These are phyloP conservation scores for Fusarium tupiense DNA, from an alignment of 2,329 filamentous ascomycete species.

Conservation along the genomic window DNA sequence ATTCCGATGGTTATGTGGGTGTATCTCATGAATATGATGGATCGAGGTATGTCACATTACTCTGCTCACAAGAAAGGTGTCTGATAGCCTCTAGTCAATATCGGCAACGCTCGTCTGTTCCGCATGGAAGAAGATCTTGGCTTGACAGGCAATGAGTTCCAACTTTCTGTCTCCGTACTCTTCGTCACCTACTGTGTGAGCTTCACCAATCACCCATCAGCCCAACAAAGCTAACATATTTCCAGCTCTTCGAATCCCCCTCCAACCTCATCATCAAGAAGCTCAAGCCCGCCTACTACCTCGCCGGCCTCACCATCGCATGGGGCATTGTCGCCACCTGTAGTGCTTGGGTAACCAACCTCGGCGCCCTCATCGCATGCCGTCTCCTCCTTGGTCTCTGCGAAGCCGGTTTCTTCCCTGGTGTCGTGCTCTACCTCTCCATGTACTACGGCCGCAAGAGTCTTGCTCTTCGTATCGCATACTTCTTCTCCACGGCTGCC, in stretches of 20 bases:
- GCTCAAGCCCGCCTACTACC: constrained; percentile 59
- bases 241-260: constrained; percentile 51
- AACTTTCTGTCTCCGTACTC: constrained; percentile 59
- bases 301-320: constrained; percentile 53
- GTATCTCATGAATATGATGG: constrained; percentile 49
- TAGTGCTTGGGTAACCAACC: constrained; percentile 56
- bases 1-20: constrained; percentile 47
- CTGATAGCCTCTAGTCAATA: constrained; percentile 65
- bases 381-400: constrained; percentile 48
- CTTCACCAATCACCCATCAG: background rate
- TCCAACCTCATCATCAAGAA: constrained; percentile 52
- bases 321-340: constrained; percentile 57
- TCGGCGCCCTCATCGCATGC: constrained; percentile 56
- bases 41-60: constrained; percentile 40
- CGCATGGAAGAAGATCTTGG: constrained; percentile 63
- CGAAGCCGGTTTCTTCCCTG: constrained; percentile 62
- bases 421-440: constrained; percentile 63
- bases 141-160: constrained; percentile 66
- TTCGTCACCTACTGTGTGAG: constrained; percentile 55
- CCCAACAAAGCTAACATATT: background rate
- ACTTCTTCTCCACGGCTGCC: constrained; percentile 69
- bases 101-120: constrained; percentile 68
- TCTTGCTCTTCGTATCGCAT: constrained; percentile 69
- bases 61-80: fast-evolving
- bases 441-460: constrained; percentile 71